Evolutionary conservation across 176 grass and related monocot genomes (phyloP).

Genomic region (Elymus sibiricus): DNA sequence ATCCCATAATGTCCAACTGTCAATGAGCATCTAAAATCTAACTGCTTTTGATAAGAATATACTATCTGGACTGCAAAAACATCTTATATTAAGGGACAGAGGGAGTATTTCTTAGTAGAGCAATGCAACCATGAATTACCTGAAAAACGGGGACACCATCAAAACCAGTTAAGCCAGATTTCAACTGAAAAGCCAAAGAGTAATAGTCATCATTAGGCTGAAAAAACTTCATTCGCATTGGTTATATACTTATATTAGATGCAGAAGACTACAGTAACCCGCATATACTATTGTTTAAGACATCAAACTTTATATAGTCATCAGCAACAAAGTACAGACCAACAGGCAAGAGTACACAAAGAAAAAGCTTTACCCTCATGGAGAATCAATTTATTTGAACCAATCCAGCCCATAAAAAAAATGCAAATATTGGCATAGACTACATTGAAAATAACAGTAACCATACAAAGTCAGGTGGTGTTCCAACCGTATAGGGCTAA

Average conservation of each 20-base stretch:
- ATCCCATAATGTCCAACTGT: background rate
- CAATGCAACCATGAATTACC: slow-evolving; percentile 38
- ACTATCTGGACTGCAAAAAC: too few relatives aligned
- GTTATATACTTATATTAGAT: slow-evolving; percentile 16
- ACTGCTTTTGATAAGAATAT: background rate
- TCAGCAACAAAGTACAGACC: background rate
- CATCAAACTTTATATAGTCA: background rate
- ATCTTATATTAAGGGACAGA: background rate
- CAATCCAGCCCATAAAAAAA: background rate
- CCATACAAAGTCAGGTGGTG: too few relatives aligned
- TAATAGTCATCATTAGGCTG: background rate
- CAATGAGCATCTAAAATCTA: background rate
- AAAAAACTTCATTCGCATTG: background rate
- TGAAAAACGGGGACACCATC: slow-evolving; percentile 99
- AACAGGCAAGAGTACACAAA: background rate
- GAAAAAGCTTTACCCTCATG: background rate
- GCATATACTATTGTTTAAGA: background rate
- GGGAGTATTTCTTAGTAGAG: background rate
- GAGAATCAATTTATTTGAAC: background rate
- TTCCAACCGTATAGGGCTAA: too few relatives aligned
- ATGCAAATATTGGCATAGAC: background rate
- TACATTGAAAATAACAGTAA: too few relatives aligned
- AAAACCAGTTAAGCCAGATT: slow-evolving; percentile 76
- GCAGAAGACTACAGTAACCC: background rate
- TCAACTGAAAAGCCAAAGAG: slow-evolving; percentile 67